Conservation (phyloP, 331 rosid species). For the Phaseolus coccineus region DNA sequence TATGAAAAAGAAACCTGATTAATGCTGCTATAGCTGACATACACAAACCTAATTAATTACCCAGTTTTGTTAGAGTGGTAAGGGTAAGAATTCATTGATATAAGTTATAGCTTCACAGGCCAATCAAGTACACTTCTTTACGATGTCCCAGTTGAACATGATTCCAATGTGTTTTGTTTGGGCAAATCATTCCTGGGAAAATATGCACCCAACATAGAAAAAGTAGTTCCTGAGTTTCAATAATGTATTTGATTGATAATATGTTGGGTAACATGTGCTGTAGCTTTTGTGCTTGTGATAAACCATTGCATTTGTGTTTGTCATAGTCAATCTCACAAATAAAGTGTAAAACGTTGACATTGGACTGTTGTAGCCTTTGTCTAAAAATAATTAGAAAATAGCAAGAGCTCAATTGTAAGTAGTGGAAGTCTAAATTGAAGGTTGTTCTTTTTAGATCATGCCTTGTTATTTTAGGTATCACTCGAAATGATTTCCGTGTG, state of each 20-base stretch:
- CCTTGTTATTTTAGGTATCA: neutral
- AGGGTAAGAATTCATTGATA: neutral
- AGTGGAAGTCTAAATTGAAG: neutral
- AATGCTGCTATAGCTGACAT: neutral
- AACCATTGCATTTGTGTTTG: conserved; percentile 8
- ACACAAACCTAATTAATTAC: neutral
- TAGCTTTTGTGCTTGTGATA: conserved; percentile 21
- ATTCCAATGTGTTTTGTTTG: neutral
- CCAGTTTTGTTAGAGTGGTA: neutral
- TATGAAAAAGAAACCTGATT: conserved; percentile 22
- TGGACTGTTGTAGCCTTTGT: conserved; percentile 3
- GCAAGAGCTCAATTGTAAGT: conserved; percentile 22
- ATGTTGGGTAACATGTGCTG: neutral
- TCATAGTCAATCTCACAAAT: neutral
- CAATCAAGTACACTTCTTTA: conserved; percentile 7
- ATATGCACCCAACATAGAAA: neutral
- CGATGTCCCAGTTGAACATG: neutral
- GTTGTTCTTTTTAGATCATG: conserved; percentile 23
- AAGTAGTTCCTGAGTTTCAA: neutral
- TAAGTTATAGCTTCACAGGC: conserved; percentile 1
- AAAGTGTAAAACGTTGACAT: neutral
- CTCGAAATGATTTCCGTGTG: neutral
- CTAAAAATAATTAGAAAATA: neutral
- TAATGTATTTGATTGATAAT: neutral
- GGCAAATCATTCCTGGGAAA: neutral